Conservation (phyloP, 495 filamentous ascomycete species). For the Thozetella sp. region DNA sequence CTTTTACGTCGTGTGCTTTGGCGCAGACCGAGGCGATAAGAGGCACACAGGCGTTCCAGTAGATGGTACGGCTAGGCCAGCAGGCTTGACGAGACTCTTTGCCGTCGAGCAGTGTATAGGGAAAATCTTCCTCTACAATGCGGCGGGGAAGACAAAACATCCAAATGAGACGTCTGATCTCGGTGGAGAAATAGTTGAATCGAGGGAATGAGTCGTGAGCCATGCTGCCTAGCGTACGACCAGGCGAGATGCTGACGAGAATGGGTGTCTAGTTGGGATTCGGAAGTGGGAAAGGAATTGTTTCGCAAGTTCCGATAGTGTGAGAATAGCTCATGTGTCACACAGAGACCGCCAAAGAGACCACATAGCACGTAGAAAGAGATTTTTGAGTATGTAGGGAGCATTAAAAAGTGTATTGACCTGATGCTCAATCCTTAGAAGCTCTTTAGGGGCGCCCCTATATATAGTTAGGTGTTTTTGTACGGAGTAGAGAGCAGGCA, state of each 20-base stretch:
- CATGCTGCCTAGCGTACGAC: not conserved
- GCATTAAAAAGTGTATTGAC: too few species aligned
- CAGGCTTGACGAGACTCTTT: not conserved
- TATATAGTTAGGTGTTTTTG: too few species aligned
- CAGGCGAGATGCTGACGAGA: not conserved
- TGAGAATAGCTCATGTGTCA: too few species aligned
- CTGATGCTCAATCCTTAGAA: too few species aligned
- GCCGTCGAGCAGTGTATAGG: conserved; percentile 1
- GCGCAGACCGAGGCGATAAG: not conserved
- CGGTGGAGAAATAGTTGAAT: not conserved
- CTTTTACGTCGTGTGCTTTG: not conserved
- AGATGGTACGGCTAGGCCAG: not conserved
- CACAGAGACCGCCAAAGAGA: too few species aligned
- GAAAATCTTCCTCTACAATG: not conserved
- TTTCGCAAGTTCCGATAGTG: too few species aligned
- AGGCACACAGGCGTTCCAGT: not conserved
- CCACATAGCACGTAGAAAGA: too few species aligned
- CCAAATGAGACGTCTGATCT: conserved; percentile 1
- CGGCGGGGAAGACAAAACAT: conserved; percentile 1
- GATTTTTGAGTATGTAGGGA: too few species aligned
- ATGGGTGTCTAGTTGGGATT: not conserved
- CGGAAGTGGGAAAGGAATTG: not conserved
- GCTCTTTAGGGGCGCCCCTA: too few species aligned
- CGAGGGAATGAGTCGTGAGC: not conserved
- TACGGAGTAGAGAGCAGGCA: too few species aligned